Evolutionary conservation across 148 eudicot species (phyloP), one percentile per base, ranked within the genome.

Genomic region (Oxyria digyna): DNA sequence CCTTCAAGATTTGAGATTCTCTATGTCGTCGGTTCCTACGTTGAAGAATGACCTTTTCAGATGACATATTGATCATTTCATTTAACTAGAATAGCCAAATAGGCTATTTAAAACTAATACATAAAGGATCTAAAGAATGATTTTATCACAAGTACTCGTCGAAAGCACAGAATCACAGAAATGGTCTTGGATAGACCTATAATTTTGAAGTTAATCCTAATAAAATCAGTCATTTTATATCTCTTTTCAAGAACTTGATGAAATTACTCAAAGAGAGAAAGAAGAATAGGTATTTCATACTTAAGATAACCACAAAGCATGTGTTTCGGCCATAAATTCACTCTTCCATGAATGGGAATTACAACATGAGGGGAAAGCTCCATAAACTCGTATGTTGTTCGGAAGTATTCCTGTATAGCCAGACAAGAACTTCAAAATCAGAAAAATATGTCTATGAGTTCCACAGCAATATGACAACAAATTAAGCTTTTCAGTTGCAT

Each of bases 281-380:
- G 57, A 21, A 21, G 14, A 6, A 50, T 12, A 29, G 37, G 13
- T 31, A 29, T 13, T 27, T 68, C 89, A 69, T 89, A 93, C 98
- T 84, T 93, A 52, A 93, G 91, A 81, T 93, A 93, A 43, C 84
- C 81, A 77, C 88, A 93, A 42, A 93, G 96, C 88, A 93, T 87
- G 82, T 93, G 88, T 73, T 81, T 87, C 66, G 98, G 98, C 96
- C 96, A 93, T 84, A 87, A 26, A 49, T 89, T 93, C 38, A 81
- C 81, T 82, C 98, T 84, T 57, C 98, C 98, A 59, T 93, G 98
- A 94, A 93, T 93, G 24, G 98, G 94, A 49, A 93, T 83, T 32
- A 93, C 69, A 73, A 71, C 80, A 80, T 78, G 79, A 1, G 96
- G 91, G 32, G 94, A 84, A 59, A 93, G 88, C 68, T 87, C 98